phyloP scores from a whole-genome alignment of 768 basidiomycete species.

The Strobilomyces confusus region DNA sequence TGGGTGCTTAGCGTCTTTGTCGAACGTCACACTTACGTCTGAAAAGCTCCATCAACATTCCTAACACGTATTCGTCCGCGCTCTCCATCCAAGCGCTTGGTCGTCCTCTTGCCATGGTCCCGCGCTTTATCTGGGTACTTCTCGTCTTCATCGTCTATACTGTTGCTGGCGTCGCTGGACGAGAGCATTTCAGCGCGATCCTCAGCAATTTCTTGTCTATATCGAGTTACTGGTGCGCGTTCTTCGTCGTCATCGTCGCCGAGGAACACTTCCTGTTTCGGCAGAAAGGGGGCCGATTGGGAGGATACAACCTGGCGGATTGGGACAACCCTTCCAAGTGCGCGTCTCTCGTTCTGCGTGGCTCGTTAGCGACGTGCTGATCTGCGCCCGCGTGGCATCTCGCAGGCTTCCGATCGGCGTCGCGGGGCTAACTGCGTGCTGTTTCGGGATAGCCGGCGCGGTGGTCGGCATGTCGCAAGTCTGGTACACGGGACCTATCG shows the following conservation, averaged over 20 bases:
- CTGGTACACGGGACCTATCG: conserved; percentile 53
- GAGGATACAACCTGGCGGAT: conserved; percentile 49
- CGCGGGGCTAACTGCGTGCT: conserved; percentile 45
- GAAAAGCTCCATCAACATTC: conserved; percentile 38
- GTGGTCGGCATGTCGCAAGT: conserved; percentile 51
- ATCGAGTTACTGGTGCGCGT: conserved; percentile 43
- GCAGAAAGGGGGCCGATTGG: conserved; percentile 35
- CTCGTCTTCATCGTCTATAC: conserved; percentile 38
- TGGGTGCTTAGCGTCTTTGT: conserved; percentile 18
- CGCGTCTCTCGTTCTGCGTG: conserved; percentile 3
- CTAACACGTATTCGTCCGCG: conserved; percentile 44
- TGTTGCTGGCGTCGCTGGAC: conserved; percentile 38
- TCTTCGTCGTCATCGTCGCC: conserved; percentile 42
- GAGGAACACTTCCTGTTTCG: conserved; percentile 50
- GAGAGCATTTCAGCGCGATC: conserved; percentile 42
- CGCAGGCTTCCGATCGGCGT: conserved; percentile 43
- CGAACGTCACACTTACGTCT: neutral
- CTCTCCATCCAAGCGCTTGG: conserved; percentile 44
- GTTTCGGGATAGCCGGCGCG: conserved; percentile 45
- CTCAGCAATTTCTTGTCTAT: conserved; percentile 42
- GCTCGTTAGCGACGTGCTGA: no score
- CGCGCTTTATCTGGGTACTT: conserved; percentile 45
- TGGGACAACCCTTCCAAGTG: conserved; percentile 42
- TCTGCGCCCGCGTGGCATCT: neutral
- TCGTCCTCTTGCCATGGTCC: conserved; percentile 40